Conservation (phyloP, 495 filamentous ascomycete species). For the Aspergillus olivimuriae region DNA sequence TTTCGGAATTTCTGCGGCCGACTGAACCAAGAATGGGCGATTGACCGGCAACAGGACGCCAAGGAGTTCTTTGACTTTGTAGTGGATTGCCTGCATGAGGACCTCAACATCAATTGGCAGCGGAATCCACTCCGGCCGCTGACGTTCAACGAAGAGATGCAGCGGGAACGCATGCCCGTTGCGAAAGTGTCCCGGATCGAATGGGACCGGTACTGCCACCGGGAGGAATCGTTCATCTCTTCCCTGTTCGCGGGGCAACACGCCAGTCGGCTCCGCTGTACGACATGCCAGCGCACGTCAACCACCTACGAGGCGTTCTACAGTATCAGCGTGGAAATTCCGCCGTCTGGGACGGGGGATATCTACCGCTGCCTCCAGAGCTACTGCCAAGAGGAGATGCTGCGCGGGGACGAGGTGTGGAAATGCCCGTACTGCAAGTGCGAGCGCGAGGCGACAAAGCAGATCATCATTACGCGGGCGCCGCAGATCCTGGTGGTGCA, state of each 20-base stretch:
- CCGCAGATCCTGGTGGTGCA: conserved; percentile 68
- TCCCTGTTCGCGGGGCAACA: conserved; percentile 69
- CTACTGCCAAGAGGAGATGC: conserved; percentile 62
- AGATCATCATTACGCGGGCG: conserved; percentile 66
- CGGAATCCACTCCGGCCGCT: conserved; percentile 51
- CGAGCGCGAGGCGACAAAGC: conserved; percentile 62
- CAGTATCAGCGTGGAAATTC: conserved; percentile 62
- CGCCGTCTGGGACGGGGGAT: conserved; percentile 41
- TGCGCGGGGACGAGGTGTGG: conserved; percentile 64
- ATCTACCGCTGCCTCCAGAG: conserved; percentile 60
- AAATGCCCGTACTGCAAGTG: conserved; percentile 65
- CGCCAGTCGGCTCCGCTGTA: conserved; percentile 56
- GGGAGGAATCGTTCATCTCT: conserved; percentile 59
- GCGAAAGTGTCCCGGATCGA: conserved; percentile 55
- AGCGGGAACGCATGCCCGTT: conserved; percentile 56
- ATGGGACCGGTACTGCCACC: conserved; percentile 64
- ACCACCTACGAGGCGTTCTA: conserved; percentile 71
- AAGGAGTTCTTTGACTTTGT: conserved; percentile 73
- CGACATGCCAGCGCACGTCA: conserved; percentile 57
- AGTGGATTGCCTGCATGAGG: conserved; percentile 66
- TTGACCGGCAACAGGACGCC: conserved; percentile 67
- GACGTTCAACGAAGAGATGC: conserved; percentile 55
- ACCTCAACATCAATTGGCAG: conserved; percentile 63
- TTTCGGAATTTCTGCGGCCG: conserved; percentile 53
- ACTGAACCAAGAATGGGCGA: conserved; percentile 52